Evolutionary conservation across 805 yeast species (phyloP), one percentile per base, ranked within the genome.

Genomic region (Ogataea philodendri): DNA sequence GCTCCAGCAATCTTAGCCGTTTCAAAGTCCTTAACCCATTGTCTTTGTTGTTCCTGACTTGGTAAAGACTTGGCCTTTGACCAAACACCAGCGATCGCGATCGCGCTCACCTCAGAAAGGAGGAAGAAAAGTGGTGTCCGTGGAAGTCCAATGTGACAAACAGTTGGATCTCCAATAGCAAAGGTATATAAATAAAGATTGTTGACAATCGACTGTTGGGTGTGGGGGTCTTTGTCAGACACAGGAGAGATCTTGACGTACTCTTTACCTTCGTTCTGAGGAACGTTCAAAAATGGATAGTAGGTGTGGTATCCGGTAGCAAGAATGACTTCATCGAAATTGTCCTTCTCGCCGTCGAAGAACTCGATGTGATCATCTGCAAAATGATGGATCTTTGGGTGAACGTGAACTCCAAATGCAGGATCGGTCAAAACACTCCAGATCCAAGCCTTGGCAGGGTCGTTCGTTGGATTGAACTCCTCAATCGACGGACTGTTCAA

Each of bases 251-350:
- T 30, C 18, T 17, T 22, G 6, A 21, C 34, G 20, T 38, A 38
- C 5, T 13, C 30, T 17, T 33, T 32, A 11, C 34, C 31, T 21
- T 33, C 22, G 18, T 33, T 33, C 15, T 26, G 25, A 5, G 37
- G 37, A 15, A 26, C 36, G 5, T 45, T 46, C 7, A 54, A 23
- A 22, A 71, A 69, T 20, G 76, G 74, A 42, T 61, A 63, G 45
- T 69, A 63, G 41, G 62, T 65, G 42, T 67, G 70, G 44, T 70
- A 74, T 1, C 80, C 80, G 0, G 80, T 74, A 7, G 78, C 69
- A 39, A 69, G 63, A 2, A 74, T 42, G 13, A 74, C 55, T 27
- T 54, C 55, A 46, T 72, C 78, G 37, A 64, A 52, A 13, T 34
- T 39, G 2, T 56, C 38, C 9, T 69, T 42, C 9, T 22, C 16